Conservation (phyloP, 1,284 basidiomycete species). For the Moniliophthora roreri region DNA sequence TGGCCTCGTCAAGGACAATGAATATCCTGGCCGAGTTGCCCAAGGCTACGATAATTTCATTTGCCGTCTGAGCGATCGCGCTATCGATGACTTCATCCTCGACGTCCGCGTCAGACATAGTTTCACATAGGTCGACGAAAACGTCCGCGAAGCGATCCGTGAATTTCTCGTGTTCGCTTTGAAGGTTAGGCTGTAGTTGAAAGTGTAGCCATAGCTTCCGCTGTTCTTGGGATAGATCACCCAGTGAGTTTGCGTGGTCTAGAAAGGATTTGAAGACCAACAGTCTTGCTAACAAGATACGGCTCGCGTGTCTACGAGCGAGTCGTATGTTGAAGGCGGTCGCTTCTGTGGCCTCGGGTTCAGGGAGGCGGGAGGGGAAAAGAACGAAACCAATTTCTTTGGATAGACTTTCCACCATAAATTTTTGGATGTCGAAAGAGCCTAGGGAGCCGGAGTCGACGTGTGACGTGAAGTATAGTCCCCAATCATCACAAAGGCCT, state of each 20-base stretch:
- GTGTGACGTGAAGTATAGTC: constrained; percentile 2
- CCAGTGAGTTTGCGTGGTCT: too few species aligned
- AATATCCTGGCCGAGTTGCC: neutral
- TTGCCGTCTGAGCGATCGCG: neutral
- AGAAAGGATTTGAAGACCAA: too few species aligned
- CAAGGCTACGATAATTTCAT: too few species aligned
- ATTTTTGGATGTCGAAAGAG: neutral
- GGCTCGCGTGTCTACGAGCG: neutral
- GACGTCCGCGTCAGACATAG: neutral
- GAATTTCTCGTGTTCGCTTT: too few species aligned
- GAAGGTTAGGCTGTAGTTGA: too few species aligned
- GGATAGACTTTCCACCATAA: neutral
- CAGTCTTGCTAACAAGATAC: too few species aligned
- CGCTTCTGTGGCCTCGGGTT: neutral
- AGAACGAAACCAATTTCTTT: neutral
- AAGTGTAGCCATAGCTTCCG: too few species aligned
- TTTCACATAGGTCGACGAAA: neutral
- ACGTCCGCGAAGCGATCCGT: neutral
- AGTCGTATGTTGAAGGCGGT: neutral
- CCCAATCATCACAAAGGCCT: constrained; percentile 7
- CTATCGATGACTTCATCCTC: neutral
- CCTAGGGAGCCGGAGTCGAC: neutral
- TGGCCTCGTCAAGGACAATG: neutral
- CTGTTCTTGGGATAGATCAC: too few species aligned
- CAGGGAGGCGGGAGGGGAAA: neutral